Evolutionary conservation across 176 grass and related monocot genomes (phyloP).

Genomic region (Tillandsia leiboldiana): DNA sequence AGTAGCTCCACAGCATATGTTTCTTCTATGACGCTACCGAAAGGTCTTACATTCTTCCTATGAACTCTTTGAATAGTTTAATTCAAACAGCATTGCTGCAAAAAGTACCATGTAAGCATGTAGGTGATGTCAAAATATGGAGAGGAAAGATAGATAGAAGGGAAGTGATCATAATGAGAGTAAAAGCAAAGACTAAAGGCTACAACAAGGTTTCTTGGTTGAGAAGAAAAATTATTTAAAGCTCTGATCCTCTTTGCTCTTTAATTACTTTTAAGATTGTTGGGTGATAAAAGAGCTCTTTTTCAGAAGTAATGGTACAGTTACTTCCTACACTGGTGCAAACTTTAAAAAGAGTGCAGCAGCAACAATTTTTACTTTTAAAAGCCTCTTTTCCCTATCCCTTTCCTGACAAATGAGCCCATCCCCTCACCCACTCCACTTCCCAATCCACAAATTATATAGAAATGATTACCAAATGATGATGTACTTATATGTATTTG

Average conservation of each 20-base stretch:
- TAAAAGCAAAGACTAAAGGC: not conserved
- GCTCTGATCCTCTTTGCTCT: not conserved
- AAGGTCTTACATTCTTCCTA: too few species aligned
- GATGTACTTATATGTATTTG: not conserved
- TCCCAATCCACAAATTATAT: not conserved
- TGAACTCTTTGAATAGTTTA: too few species aligned
- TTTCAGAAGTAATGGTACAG: not conserved
- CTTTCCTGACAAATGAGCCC: not conserved
- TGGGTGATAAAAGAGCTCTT: not conserved
- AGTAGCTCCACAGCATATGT: too few species aligned
- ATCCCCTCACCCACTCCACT: not conserved
- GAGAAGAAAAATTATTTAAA: not conserved
- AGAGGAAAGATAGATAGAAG: too few species aligned
- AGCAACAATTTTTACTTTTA: not conserved
- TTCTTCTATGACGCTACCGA: too few species aligned
- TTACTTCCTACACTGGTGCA: not conserved
- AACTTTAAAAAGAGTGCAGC: slow-evolving; percentile 3
- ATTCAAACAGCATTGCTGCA: too few species aligned
- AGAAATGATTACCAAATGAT: not conserved
- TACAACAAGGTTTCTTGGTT: not conserved
- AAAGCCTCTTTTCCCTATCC: not conserved
- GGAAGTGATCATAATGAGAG: not conserved
- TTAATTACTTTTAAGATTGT: not conserved
- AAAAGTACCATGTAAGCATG: too few species aligned
- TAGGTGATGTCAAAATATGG: too few species aligned